Evolutionary conservation across 208 protist species (phyloP).

Genomic region (Herpetomonas tarakana): DNA sequence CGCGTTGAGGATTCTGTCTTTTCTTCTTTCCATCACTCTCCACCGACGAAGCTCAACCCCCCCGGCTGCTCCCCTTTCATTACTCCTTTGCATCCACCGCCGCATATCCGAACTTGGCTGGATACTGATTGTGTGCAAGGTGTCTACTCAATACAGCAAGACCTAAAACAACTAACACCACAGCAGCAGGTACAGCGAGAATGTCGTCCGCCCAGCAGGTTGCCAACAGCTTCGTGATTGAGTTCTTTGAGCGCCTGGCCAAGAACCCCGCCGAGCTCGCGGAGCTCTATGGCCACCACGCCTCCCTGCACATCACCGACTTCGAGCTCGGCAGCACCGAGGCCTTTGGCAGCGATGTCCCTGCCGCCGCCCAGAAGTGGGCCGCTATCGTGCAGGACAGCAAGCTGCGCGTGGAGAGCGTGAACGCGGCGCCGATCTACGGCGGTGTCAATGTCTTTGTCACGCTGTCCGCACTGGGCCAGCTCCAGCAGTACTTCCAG

Average conservation of each 20-base stretch:
- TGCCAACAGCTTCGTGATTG: constrained; percentile 73
- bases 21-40: too few species aligned
- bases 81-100: too few species aligned
- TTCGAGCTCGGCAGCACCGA: constrained; percentile 73
- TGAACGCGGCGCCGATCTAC: constrained; percentile 59
- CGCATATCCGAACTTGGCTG: too few species aligned
- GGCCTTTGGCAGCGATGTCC: constrained; percentile 35
- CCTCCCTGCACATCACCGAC: constrained; percentile 77
- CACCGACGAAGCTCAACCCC: too few species aligned
- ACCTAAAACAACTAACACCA: too few species aligned
- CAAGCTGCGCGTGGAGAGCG: constrained; percentile 67
- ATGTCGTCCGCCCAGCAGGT: constrained; percentile 68
- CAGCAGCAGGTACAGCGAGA: too few species aligned
- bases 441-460: constrained; percentile 73
- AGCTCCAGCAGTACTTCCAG: constrained; percentile 76
- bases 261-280: constrained; percentile 50
- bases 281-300: constrained; percentile 57
- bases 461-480: constrained; percentile 41
- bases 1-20: too few species aligned
- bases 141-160: too few species aligned
- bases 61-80: too few species aligned
- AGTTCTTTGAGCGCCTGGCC: constrained; percentile 82
- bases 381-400: constrained; percentile 51
- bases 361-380: constrained; percentile 49
- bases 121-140: too few species aligned